These are phyloP conservation scores for Colletotrichum godetiae DNA, from an alignment of 2,329 filamentous ascomycete species.

Conservation along the genomic window DNA sequence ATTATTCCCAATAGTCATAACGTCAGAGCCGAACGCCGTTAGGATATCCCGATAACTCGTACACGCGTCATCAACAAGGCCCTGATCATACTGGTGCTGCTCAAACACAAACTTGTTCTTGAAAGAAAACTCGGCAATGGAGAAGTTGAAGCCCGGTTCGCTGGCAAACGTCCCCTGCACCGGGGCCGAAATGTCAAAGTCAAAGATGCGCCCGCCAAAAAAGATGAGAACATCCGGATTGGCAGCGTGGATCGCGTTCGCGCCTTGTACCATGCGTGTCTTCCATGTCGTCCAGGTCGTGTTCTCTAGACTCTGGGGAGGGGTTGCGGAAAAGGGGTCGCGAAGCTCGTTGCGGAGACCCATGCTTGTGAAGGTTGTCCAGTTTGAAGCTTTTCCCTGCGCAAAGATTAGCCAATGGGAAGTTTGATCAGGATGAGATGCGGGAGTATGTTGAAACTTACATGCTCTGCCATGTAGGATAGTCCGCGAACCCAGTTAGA, in stretches of 20 bases:
- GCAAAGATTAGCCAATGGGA: not conserved
- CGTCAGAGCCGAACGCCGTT: not conserved
- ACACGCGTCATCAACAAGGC: slow-evolving; percentile 8
- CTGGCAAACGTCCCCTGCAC: slow-evolving; percentile 41
- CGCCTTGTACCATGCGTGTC: slow-evolving; percentile 53
- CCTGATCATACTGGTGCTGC: slow-evolving; percentile 51
- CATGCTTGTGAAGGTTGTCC: slow-evolving; percentile 53
- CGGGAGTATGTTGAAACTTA: slow-evolving; percentile 40
- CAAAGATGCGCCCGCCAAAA: slow-evolving; percentile 46
- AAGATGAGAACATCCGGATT: slow-evolving; percentile 60
- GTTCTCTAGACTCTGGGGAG: slow-evolving; percentile 55
- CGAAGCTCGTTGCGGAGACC: slow-evolving; percentile 56
- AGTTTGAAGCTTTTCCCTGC: slow-evolving; percentile 46
- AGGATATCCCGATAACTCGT: not conserved
- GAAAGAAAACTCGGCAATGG: slow-evolving; percentile 52
- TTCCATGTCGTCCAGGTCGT: slow-evolving; percentile 62
- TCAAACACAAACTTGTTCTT: slow-evolving; percentile 55
- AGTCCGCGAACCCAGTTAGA: slow-evolving; percentile 64
- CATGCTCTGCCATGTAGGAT: slow-evolving; percentile 62
- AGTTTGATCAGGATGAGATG: no score
- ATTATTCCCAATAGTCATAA: not conserved
- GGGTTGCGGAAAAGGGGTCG: slow-evolving; percentile 53
- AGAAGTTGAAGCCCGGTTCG: slow-evolving; percentile 26
- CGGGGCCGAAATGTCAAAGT: slow-evolving; percentile 43
- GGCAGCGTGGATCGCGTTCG: slow-evolving; percentile 54